Evolutionary conservation across 441 rosid species (phyloP).

Genomic region (Syzygium malaccense): DNA sequence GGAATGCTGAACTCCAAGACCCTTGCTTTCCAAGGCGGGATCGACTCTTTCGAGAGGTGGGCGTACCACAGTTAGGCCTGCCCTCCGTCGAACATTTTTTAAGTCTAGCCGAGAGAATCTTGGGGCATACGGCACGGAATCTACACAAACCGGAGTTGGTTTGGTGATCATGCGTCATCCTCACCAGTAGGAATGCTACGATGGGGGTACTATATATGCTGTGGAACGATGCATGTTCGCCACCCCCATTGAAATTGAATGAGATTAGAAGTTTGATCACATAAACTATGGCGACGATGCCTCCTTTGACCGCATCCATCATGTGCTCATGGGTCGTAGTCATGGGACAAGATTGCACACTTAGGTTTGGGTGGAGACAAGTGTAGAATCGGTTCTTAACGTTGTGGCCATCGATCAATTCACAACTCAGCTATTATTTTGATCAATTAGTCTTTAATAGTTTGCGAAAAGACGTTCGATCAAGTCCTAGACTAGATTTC

Average conservation of each 20-base stretch:
- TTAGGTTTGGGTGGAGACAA: not conserved
- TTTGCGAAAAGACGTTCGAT: not conserved
- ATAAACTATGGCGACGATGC: not conserved
- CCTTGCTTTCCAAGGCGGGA: too few relatives aligned
- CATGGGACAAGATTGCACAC: not conserved
- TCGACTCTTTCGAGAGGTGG: too few relatives aligned
- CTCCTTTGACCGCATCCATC: not conserved
- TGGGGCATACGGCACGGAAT: rapidly evolving
- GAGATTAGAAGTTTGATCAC: not conserved
- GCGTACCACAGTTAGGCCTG: too few relatives aligned
- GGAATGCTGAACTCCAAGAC: too few relatives aligned
- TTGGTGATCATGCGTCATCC: too few relatives aligned
- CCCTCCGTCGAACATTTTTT: too few relatives aligned
- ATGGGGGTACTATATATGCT: not conserved
- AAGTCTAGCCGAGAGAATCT: not conserved
- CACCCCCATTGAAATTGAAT: not conserved
- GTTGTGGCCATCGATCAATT: not conserved
- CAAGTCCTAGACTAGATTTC: not conserved
- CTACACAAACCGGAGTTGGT: too few relatives aligned
- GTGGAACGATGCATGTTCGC: not conserved
- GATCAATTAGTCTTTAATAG: not conserved
- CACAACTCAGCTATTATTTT: not conserved
- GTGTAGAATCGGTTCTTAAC: not conserved
- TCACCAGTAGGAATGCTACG: too few relatives aligned
- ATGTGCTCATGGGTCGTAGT: not conserved